phyloP scores from a whole-genome alignment of 345 rosid genomes.

The Lepidium sativum region DNA sequence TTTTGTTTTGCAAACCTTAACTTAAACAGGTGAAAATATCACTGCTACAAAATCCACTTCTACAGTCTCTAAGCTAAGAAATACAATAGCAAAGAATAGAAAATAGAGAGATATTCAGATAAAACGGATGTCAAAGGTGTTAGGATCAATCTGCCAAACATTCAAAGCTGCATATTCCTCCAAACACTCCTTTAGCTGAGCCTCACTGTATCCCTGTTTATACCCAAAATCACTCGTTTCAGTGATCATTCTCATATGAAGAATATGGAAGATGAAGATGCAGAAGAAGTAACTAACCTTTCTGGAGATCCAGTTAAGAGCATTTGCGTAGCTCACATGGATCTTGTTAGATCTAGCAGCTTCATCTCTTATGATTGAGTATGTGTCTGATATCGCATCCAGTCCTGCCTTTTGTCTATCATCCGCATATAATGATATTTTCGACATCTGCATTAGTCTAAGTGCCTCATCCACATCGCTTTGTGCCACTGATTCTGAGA shows the following conservation, averaged over 20 bases:
- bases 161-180: conserved; percentile 96
- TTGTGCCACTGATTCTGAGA: conserved; percentile 90
- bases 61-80: neutral
- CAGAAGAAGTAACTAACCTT: conserved; percentile 50
- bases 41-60: neutral
- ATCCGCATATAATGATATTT: conserved; percentile 89
- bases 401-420: conserved; percentile 85
- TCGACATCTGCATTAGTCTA: conserved; percentile 97
- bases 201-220: conserved; percentile 94
- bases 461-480: conserved; percentile 99
- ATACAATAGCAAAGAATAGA: neutral
- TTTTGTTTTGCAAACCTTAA: neutral
- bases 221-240: conserved; percentile 9
- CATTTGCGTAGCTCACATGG: conserved; percentile 77
- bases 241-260: neutral
- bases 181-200: conserved; percentile 93
- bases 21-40: neutral
- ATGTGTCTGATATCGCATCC: conserved; percentile 95
- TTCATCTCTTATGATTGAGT: conserved; percentile 91
- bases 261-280: neutral
- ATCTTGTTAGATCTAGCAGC: conserved; percentile 80
- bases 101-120: conserved; percentile 34
- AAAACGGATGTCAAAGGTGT: conserved; percentile 85
- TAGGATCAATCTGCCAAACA: conserved; percentile 95
- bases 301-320: conserved; percentile 96